phyloP scores from a whole-genome alignment of 352 stramenopile genomes.

The Globisporangium okanoganense region DNA sequence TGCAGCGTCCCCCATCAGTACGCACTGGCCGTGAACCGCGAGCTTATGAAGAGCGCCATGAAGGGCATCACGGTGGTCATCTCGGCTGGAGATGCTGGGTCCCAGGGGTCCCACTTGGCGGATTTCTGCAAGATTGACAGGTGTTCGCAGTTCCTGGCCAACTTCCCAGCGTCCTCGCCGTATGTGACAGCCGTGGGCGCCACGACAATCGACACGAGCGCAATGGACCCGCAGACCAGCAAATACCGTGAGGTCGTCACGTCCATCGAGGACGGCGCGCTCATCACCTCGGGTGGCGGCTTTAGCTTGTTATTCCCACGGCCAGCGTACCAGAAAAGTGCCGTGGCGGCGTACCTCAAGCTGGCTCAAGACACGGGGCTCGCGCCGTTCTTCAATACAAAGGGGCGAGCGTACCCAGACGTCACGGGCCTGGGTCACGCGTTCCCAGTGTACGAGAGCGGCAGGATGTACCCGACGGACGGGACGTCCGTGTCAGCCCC shows the following conservation, averaged over 20 bases:
- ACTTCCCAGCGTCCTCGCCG: constrained; percentile 73
- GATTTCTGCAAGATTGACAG: constrained; percentile 38
- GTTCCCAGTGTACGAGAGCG: constrained; percentile 62
- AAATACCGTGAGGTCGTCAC: constrained; percentile 55
- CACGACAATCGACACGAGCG: constrained; percentile 33
- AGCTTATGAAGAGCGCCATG: constrained; percentile 73
- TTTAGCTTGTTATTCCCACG: constrained; percentile 56
- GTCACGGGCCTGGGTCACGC: constrained; percentile 58
- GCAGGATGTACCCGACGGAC: constrained; percentile 47
- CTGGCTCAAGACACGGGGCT: constrained; percentile 22
- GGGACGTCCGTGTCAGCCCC: constrained; percentile 74
- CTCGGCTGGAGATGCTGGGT: constrained; percentile 60
- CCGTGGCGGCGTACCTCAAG: constrained; percentile 34
- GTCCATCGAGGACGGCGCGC: constrained; percentile 32
- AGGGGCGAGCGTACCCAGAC: constrained; percentile 58
- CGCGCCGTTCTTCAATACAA: constrained; percentile 29
- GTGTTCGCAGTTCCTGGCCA: constrained; percentile 53
- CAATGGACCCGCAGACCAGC: neutral
- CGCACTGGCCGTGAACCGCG: constrained; percentile 52
- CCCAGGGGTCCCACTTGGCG: constrained; percentile 47
- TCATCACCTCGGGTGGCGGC: constrained; percentile 74
- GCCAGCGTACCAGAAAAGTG: constrained; percentile 42
- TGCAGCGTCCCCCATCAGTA: constrained; percentile 57
- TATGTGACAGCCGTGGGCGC: constrained; percentile 67
- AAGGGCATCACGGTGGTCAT: constrained; percentile 64